These are phyloP conservation scores for Triangularia setosa DNA, from an alignment of 2,329 filamentous ascomycete species.

Conservation along the genomic window DNA sequence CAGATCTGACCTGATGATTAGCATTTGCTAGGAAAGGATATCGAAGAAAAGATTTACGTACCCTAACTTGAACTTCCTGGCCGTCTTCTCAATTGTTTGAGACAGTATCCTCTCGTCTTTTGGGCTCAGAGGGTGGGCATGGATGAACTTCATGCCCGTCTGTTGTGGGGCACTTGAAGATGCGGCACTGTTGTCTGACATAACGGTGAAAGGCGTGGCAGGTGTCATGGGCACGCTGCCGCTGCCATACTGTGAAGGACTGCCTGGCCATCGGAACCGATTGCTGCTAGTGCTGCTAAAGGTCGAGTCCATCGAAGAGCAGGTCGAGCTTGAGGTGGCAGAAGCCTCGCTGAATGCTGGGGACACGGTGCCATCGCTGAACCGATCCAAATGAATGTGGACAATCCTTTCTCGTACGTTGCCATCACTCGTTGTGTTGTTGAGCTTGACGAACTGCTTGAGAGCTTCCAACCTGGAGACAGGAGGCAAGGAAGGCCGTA, in stretches of 20 bases:
- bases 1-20: slow-evolving; percentile 30
- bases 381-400: slow-evolving; percentile 21
- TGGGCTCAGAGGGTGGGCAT: slow-evolving; percentile 43
- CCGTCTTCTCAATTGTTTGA: slow-evolving; percentile 49
- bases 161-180: slow-evolving; percentile 27
- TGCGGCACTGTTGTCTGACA: slow-evolving; percentile 30
- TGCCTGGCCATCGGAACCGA: slow-evolving; percentile 33
- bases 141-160: slow-evolving; percentile 49
- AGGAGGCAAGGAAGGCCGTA: slow-evolving; percentile 18
- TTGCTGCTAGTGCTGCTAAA: slow-evolving; percentile 23
- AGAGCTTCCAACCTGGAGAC: slow-evolving; percentile 33
- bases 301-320: slow-evolving; percentile 23
- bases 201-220: slow-evolving; percentile 35
- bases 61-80: slow-evolving; percentile 46
- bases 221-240: slow-evolving; percentile 46
- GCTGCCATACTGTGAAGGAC: slow-evolving; percentile 28
- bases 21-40: not conserved
- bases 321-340: slow-evolving; percentile 26
- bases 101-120: slow-evolving; percentile 47
- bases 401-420: slow-evolving; percentile 28
- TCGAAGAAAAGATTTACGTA: slow-evolving; percentile 20
- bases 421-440: slow-evolving; percentile 31
- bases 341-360: slow-evolving; percentile 33
- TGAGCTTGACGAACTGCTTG: slow-evolving; percentile 37
- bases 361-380: slow-evolving; percentile 30